Evolutionary conservation across 768 basidiomycete species (phyloP).

Genomic region (Mycena rebaudengoi): DNA sequence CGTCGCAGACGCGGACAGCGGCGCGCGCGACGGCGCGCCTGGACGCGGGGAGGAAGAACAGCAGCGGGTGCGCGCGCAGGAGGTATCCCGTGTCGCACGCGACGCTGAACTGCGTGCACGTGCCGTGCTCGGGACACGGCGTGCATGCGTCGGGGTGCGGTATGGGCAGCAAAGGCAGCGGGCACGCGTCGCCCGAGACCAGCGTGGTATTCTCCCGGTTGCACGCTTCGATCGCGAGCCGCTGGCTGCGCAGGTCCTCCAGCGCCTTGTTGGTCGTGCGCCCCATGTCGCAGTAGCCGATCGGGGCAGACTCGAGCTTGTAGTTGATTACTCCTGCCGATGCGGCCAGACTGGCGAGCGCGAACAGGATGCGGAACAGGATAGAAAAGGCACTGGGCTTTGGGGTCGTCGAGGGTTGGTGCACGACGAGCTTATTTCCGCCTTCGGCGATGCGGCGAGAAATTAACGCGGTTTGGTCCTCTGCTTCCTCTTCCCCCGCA

Average conservation of each 20-base stretch:
- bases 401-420: conserved; percentile 19
- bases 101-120: conserved; percentile 63
- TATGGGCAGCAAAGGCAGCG: conserved; percentile 62
- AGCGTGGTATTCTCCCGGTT: conserved; percentile 62
- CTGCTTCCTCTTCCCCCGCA: conserved; percentile 30
- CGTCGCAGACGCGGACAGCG: no score
- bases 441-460: conserved; percentile 50
- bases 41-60: conserved; percentile 60
- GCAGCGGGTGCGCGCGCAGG: conserved; percentile 66
- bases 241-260: conserved; percentile 53
- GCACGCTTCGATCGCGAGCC: conserved; percentile 62
- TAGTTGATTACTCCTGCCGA: conserved; percentile 53
- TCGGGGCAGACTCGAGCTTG: conserved; percentile 71
- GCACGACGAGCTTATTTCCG: conserved; percentile 25
- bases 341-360: conserved; percentile 44
- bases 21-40: no score
- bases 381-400: conserved; percentile 30
- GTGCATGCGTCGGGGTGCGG: conserved; percentile 72
- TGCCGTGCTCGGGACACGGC: conserved; percentile 75
- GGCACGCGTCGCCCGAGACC: conserved; percentile 55
- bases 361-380: conserved; percentile 53
- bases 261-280: conserved; percentile 66
- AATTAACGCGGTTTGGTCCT: conserved; percentile 35
- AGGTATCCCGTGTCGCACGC: conserved; percentile 76
- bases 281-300: conserved; percentile 82